Percentiles rank a stretch among this genome's conserved stretches.
Conservation (phyloP, 208 protist species). For the Acanthamoeba healyi region DNA sequence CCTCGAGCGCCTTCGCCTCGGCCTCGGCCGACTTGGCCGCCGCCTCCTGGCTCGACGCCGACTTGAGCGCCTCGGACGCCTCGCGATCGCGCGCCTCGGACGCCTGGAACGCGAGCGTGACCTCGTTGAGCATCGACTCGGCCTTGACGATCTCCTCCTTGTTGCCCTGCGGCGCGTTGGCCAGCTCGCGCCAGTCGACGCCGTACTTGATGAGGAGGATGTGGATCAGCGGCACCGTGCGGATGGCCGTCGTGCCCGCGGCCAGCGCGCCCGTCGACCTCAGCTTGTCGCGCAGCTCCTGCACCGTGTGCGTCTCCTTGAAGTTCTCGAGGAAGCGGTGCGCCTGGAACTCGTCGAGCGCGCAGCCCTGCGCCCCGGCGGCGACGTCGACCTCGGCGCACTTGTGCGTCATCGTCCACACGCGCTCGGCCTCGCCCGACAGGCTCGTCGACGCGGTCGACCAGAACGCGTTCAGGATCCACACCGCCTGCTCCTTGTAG, state of each 20-base stretch:
- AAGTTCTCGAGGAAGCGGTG: slow-evolving; percentile 65
- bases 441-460: no score
- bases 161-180: slow-evolving; percentile 63
- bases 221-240: slow-evolving; percentile 35
- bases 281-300: slow-evolving; percentile 44
- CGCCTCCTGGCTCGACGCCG: not conserved
- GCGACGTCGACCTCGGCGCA: slow-evolving; percentile 3
- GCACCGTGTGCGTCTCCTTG: slow-evolving; percentile 25
- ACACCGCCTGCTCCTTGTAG: slow-evolving; percentile 77
- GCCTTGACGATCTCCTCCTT: slow-evolving; percentile 78
- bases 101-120: not conserved
- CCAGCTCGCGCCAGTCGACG: slow-evolving; percentile 37
- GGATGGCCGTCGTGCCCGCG: not conserved
- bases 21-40: slow-evolving; percentile 43
- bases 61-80: not conserved
- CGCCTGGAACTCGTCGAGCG: slow-evolving; percentile 40
- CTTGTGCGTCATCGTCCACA: slow-evolving; percentile 30
- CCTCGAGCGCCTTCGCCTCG: slow-evolving; percentile 32
- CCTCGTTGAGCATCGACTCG: slow-evolving; percentile 2
- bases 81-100: not conserved
- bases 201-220: slow-evolving; percentile 74
- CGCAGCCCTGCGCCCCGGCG: not conserved
- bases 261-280: not conserved
- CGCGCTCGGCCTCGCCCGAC: not conserved
- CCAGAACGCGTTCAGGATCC: slow-evolving; percentile 79